Base-by-base conservation (phyloP, 495 filamentous ascomycete species). In the Tuber indicum region DNA sequence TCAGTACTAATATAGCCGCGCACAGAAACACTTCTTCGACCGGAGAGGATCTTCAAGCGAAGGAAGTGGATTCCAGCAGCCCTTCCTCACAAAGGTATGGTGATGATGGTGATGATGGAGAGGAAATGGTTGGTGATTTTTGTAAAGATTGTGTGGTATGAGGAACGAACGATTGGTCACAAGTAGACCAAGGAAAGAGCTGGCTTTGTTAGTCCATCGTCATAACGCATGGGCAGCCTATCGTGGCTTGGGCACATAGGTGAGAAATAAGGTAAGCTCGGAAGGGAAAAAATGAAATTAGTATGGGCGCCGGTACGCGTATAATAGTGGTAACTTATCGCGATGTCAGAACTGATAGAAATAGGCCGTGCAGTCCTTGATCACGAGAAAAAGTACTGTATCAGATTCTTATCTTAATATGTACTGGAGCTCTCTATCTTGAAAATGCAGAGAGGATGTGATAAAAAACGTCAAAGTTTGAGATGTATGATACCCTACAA, bases 171-270 rank as follows among this genome's bases (percentile, higher is more conserved):
- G 58, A 36, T 66, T 32, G 58, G 26, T 66, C 14, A 36, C 26
- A 1, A 2, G 58, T 36, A 36, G 58, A 32, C n/a, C 52, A 5
- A 16, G n/a, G 52, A 49, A 52, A 52, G 47, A 66, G 58, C 26
- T 36, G 36, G 58, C 58, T 66, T 66, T 66, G 58, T 66, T 66
- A 66, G 26, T 26, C 58, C 58, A 66, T 66, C 58, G 26, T 66
- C 26, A 36, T 66, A 26, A 17, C 3, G 3, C 58, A 36, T 66
- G 3, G 26, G 14, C 12, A 66, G 14, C 58, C 58, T 66, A 36
- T 66, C 58, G 14, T 66, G 14, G n/a, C 26, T 66, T 36, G 58
- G 12, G 32, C 32, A 19, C 58, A 66, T 16, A 36, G 58, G 32
- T 66, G 58, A 4, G 58, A 12, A 3, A 36, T 36, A 32, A n/a